Percentiles rank a stretch among this genome's conserved stretches.
Evolutionary conservation across 2,329 filamentous ascomycete species (phyloP).

Genomic region (Sclerotinia sclerotiorum): DNA sequence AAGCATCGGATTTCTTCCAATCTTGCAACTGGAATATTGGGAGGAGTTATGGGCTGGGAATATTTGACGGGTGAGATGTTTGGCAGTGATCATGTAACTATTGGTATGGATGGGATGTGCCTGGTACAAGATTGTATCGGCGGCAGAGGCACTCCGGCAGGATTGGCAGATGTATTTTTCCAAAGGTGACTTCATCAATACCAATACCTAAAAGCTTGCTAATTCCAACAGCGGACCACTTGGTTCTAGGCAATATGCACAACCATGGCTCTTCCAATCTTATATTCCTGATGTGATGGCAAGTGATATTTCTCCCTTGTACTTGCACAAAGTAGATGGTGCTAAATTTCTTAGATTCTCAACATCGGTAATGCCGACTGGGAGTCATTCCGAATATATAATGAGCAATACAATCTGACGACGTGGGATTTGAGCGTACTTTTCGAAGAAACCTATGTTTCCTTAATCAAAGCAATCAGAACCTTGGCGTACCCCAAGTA

Average conservation of each 20-base stretch:
- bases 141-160: constrained; percentile 36
- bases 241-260: constrained; percentile 39
- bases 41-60: constrained; percentile 41
- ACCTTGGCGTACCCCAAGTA: constrained; percentile 33
- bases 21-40: constrained; percentile 28
- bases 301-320: background rate
- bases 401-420: constrained; percentile 38
- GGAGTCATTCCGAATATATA: constrained; percentile 38
- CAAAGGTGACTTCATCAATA: constrained; percentile 29
- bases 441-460: constrained; percentile 42
- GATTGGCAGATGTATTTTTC: constrained; percentile 37
- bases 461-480: constrained; percentile 42
- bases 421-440: constrained; percentile 35
- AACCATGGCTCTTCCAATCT: constrained; percentile 42
- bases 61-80: constrained; percentile 44
- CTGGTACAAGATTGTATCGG: constrained; percentile 40
- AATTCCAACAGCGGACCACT: constrained; percentile 32
- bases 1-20: constrained; percentile 22
- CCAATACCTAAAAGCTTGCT: constrained; percentile 26
- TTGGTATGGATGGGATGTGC: constrained; percentile 42
- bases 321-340: background rate
- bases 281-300: constrained; percentile 42
- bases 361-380: constrained; percentile 40
- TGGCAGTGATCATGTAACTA: constrained; percentile 39
- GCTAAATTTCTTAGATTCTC: constrained; percentile 34